phyloP scores from a whole-genome alignment of 1,284 basidiomycete species.

The Puccinia polysora region DNA sequence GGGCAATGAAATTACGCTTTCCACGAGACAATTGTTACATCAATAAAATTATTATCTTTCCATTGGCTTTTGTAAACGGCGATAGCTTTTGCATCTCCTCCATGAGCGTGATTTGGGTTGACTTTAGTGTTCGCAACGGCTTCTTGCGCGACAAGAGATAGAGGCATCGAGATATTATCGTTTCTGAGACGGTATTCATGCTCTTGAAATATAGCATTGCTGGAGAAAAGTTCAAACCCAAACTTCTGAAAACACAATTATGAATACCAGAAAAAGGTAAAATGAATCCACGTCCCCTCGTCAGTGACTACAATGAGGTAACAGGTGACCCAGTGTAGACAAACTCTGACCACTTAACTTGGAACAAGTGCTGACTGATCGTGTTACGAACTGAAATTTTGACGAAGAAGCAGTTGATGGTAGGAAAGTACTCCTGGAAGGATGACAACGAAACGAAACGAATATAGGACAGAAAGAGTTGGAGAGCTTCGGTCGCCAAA shows the following conservation, averaged over 20 bases:
- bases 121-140: not conserved
- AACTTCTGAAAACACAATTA: not conserved
- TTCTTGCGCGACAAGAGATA: not conserved
- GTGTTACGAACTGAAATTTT: conserved; percentile 31
- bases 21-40: not conserved
- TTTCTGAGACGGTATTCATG: conserved; percentile 14
- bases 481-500: conserved; percentile 11
- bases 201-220: conserved; percentile 6
- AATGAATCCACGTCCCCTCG: not conserved
- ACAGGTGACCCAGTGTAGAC: conserved; percentile 65
- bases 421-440: conserved; percentile 30
- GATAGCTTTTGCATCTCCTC: not conserved
- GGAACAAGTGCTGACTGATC: conserved; percentile 54
- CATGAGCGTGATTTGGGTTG: not conserved
- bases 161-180: not conserved
- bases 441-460: conserved; percentile 44
- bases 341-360: conserved; percentile 51
- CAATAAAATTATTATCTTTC: not conserved
- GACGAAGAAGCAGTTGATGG: conserved; percentile 50
- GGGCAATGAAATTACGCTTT: too few species aligned
- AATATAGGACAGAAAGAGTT: conserved; percentile 20
- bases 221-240: conserved; percentile 8
- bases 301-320: conserved; percentile 65
- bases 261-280: not conserved
- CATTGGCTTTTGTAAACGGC: not conserved